Base-by-base conservation (phyloP, 495 filamentous ascomycete species). In the Penicillium nucicola region DNA sequence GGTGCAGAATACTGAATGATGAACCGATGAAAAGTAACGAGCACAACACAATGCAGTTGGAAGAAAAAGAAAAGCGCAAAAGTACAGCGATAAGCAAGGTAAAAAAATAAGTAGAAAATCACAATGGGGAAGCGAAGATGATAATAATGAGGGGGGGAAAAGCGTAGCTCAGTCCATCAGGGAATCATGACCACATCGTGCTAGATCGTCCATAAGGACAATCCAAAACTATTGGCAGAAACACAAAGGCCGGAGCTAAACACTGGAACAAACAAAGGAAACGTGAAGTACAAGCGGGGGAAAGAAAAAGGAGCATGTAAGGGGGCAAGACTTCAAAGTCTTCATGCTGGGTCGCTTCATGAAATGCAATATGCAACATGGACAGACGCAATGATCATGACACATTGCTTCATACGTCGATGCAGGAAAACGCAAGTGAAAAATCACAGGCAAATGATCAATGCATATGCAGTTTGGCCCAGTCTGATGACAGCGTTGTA, bases 401-500 rank as follows among this genome's bases (percentile, higher is more conserved):
- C 56, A 49, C 60, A 57, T 60, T 52, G 43, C 49, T 52, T 48
- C 46, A 58, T 55, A 41, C 25, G 53, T 43, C 54, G 28, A 51
- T 46, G 52, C 38, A 50, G 42, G 28, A 50, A 55, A 45, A 48
- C 36, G 35, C 36, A 48, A 48, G 45, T 41, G 46, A 37, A 32
- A 48, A 48, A 41, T 48, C 46, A 48, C 19, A 18, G 48, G 56
- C 48, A 49, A 48, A 55, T 40, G 58, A 65, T 54, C 48, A 61
- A 66, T 59, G 59, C 63, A 70, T 58, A 52, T 57, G 59, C 58
- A 65, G 42, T 28, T 45, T 45, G 48, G 57, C 66, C 55, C 51
- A 59, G 52, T 55, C 59, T 53, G 57, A 54, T 70, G 67, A 64
- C 67, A 62, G 53, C 51, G 43, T 52, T 64, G 57, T 65, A 58